These are phyloP conservation scores for Dendrobium catenatum DNA, from an alignment of 106 monocot genomes.

Conservation along the genomic window DNA sequence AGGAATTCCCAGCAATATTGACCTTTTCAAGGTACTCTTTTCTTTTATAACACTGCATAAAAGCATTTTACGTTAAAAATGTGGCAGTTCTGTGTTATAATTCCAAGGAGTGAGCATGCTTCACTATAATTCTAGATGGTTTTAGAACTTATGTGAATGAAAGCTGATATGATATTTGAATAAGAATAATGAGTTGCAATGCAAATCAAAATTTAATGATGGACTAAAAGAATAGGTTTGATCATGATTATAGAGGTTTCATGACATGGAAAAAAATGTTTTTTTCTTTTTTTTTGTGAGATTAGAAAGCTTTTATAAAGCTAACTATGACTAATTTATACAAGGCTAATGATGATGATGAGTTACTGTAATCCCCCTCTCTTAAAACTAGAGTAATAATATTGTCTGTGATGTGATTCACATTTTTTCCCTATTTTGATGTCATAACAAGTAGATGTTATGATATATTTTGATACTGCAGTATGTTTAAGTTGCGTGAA, in stretches of 20 bases:
- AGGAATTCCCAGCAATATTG: constrained; percentile 98
- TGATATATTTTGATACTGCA: neutral
- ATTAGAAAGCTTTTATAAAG: neutral
- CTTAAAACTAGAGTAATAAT: neutral
- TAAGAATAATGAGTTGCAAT: too few relatives aligned
- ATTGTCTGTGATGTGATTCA: neutral
- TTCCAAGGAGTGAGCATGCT: neutral
- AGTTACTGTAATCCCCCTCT: too few relatives aligned
- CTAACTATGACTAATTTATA: too few relatives aligned
- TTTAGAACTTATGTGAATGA: neutral
- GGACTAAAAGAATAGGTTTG: neutral
- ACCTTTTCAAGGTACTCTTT: constrained; percentile 85
- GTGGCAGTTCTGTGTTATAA: neutral
- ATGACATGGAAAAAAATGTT: neutral
- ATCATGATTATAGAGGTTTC: neutral
- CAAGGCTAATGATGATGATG: too few relatives aligned
- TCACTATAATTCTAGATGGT: neutral
- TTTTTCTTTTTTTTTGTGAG: neutral
- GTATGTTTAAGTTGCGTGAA: neutral
- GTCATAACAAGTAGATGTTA: neutral
- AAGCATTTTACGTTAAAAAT: neutral
- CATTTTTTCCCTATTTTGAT: neutral
- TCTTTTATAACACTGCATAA: neutral
- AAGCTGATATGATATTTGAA: too few relatives aligned
- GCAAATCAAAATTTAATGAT: neutral